Base-by-base conservation (phyloP, 1,284 basidiomycete genomes). In the Taiwanofungus camphoratus region DNA sequence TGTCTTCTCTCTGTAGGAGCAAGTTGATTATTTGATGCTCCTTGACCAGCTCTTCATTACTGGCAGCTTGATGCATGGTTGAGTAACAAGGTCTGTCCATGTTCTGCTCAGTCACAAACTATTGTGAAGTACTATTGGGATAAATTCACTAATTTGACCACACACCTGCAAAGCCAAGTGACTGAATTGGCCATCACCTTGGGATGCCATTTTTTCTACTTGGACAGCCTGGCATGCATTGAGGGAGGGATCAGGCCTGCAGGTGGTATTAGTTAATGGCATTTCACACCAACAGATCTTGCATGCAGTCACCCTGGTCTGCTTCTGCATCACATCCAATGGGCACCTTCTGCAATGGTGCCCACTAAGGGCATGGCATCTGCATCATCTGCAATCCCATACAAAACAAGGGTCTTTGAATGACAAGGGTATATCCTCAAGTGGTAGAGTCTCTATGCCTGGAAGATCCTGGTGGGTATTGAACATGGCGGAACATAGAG, bases 221-320 rank as follows among this genome's bases (percentile, higher is more conserved):
- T 78, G 20, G 71, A 50, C 13, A 63, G 73, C 54, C 76, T 78
- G 1, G 62, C 59, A 48, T 79, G 76, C 11, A 62, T 67, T 20
- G 70, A 69, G 24, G 72, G 67, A 2, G 77, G 77, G 35, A 79
- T 75, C 31, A 79, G 66, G 47, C 79, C n/a, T n/a, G n/a, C n/a
- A n/a, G 76, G 55, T 79, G 76, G 53, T 77, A 79, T 11, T n/a
- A n/a, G 76, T 79, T 52, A 79, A 57, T 7, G 71, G 73, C 1
- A 77, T 68, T 42, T 66, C 66, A 12, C 76, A 64, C 48, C 69
- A 67, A 56, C 77, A 79, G 19, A 80, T 73, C 61, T 78, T 75
- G 58, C 77, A 79, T 49, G 72, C 72, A 12, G 48, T 62, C 18
- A 69, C 68, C 8, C 75, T 65, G 15, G 76, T 79, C 16, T 66